These are phyloP conservation scores for Talaromyces marneffei DNA, from an alignment of 2,329 filamentous ascomycete genomes.

Conservation along the genomic window DNA sequence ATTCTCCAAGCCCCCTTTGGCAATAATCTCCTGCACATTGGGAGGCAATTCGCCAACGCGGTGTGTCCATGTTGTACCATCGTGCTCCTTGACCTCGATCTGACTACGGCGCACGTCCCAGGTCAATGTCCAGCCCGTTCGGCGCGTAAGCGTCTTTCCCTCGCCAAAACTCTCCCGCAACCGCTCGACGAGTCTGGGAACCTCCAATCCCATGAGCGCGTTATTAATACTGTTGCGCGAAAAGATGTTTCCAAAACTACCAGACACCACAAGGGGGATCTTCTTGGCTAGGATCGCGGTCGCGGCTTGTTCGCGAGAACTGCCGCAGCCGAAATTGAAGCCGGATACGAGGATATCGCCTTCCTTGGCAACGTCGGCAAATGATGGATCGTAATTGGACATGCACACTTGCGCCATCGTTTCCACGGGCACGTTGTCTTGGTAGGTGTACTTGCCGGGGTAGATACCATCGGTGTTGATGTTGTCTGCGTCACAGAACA, in stretches of 20 bases:
- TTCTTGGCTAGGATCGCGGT: slow-evolving; percentile 77
- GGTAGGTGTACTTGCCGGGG: slow-evolving; percentile 85
- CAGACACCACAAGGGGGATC: slow-evolving; percentile 73
- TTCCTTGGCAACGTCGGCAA: slow-evolving; percentile 33
- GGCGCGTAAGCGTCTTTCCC: slow-evolving; percentile 57
- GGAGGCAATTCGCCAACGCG: slow-evolving; percentile 77
- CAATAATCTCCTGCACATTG: slow-evolving; percentile 82
- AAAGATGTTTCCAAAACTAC: slow-evolving; percentile 82
- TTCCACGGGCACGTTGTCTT: slow-evolving; percentile 69
- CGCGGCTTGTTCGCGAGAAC: slow-evolving; percentile 68
- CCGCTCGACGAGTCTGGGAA: slow-evolving; percentile 32
- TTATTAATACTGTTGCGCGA: slow-evolving; percentile 46
- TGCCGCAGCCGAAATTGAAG: slow-evolving; percentile 84
- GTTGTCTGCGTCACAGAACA: slow-evolving; percentile 81
- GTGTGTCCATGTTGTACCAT: slow-evolving; percentile 65
- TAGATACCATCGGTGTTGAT: slow-evolving; percentile 93
- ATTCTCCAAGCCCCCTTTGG: slow-evolving; percentile 68
- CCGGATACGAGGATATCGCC: slow-evolving; percentile 74
- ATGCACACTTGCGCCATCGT: slow-evolving; percentile 88
- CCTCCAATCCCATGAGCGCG: slow-evolving; percentile 36
- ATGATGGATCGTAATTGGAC: slow-evolving; percentile 75
- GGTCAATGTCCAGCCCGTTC: slow-evolving; percentile 75
- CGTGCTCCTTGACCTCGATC: slow-evolving; percentile 64
- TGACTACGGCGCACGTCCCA: slow-evolving; percentile 74
- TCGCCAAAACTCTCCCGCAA: slow-evolving; percentile 30